These are phyloP conservation scores for Centaurea solstitialis DNA, from an alignment of 129 eudicot genomes.

Conservation along the genomic window DNA sequence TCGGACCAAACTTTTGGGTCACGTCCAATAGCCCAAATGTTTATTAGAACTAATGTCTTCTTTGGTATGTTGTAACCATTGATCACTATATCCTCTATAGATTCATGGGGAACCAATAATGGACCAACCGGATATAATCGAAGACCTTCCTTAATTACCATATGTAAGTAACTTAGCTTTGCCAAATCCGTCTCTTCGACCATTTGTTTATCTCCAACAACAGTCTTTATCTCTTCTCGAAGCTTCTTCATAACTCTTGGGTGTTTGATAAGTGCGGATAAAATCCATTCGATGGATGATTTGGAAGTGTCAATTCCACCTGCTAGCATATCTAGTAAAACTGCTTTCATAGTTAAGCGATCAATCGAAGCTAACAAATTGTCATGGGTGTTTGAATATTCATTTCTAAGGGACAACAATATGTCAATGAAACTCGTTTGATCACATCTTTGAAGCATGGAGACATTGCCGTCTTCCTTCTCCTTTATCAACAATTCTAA, in stretches of 20 bases:
- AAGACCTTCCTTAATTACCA: constrained; percentile 41
- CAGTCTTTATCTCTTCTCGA: constrained; percentile 36
- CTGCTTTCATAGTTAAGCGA: constrained; percentile 28
- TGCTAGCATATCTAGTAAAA: constrained; percentile 35
- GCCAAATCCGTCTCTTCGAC: constrained; percentile 37
- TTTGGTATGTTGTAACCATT: constrained; percentile 39
- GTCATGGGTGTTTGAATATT: constrained; percentile 13
- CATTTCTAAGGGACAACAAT: constrained; percentile 22
- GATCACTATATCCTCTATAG: constrained; percentile 34
- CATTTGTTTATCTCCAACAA: constrained; percentile 26
- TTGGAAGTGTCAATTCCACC: constrained; percentile 34
- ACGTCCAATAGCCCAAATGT: constrained; percentile 41
- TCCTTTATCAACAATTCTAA: constrained; percentile 35
- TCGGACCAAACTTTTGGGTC: constrained; percentile 47
- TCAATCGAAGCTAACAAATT: constrained; percentile 23
- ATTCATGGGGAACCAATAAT: constrained; percentile 41
- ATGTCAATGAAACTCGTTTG: constrained; percentile 39
- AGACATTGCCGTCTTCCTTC: constrained; percentile 24
- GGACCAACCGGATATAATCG: constrained; percentile 39
- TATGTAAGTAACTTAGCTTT: constrained; percentile 32
- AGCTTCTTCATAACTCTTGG: constrained; percentile 35
- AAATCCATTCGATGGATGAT: constrained; percentile 34
- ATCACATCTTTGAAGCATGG: background rate
- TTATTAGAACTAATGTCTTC: constrained; percentile 26
- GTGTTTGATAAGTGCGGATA: constrained; percentile 37